These are phyloP conservation scores for Fusarium sp. DNA, from an alignment of 2,329 filamentous ascomycete species.

Conservation along the genomic window DNA sequence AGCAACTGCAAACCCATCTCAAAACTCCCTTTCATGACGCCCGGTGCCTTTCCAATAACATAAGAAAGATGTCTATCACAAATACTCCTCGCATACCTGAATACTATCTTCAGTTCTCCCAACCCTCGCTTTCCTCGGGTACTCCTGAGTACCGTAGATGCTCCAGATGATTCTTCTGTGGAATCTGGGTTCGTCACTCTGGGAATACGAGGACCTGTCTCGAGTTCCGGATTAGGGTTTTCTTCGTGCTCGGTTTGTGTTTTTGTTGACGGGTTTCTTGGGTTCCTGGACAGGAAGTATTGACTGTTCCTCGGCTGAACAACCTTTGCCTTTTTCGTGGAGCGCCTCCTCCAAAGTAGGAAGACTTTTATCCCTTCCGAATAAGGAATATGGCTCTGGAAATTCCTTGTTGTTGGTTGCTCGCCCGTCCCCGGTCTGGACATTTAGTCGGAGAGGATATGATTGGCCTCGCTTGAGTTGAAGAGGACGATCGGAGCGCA, in stretches of 20 bases:
- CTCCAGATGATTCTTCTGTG: background rate
- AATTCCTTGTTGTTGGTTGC: too few relatives aligned
- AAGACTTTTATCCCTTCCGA: too few relatives aligned
- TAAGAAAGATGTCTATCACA: background rate
- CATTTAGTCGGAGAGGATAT: too few relatives aligned
- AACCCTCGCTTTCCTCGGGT: background rate
- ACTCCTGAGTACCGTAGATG: background rate
- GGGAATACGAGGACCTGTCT: background rate
- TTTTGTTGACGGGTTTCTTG: background rate
- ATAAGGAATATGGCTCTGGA: too few relatives aligned
- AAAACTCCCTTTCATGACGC: background rate
- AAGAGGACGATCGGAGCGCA: too few relatives aligned
- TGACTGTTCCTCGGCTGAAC: too few relatives aligned
- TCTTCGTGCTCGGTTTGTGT: background rate
- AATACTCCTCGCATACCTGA: background rate
- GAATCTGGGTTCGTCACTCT: background rate
- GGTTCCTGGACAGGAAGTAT: too few relatives aligned
- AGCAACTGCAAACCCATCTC: background rate
- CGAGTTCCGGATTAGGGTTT: background rate
- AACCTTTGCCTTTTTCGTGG: too few relatives aligned
- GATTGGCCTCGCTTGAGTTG: too few relatives aligned
- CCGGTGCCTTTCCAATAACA: background rate
- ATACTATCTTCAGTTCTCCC: background rate
- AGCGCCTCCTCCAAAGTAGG: too few relatives aligned
- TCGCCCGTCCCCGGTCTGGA: too few relatives aligned